Base-by-base conservation (phyloP, 305 asterid species). In the Lippia alba region DNA sequence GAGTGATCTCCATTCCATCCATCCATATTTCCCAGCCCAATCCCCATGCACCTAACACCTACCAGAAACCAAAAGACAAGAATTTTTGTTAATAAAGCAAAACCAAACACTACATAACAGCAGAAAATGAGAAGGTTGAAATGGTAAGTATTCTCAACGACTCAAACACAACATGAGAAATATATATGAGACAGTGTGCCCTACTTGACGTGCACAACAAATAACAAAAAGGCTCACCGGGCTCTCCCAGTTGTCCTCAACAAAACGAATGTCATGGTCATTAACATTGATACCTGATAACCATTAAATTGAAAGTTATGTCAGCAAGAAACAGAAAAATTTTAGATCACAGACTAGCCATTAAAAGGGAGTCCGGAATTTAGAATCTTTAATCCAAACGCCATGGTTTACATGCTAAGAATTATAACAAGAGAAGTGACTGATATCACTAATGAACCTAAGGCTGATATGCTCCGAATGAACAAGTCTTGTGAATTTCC, bases 41-140 rank as follows among this genome's bases (percentile, higher is more conserved):
- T 70, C 99, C 99, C 97, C 99, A 94, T 58, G 99, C 99, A 76
- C 99, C 99, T 81, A 94, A 89, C 75, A 94, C 99, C 99, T 94
- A 76, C 71, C 64, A 76, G 79, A 68, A 74, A 75, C 54, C 41
- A 54, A 80, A 76, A 39, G 62, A 44, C 70, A 77, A 70, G 46
- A 64, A 66, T 41, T 16, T 24, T 55, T 50, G 51, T 69, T 55
- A 72, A 68, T 34, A 55, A 73, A 24, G 59, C 57, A 24, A 16
- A 56, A 50, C 20, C 48, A 39, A 24, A 24, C 30, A 24, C 30
- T 24, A 24, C 30, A 24, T 24, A 24, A 24, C 30, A 24, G 30
- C 30, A 24, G 30, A 24, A 1, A 24, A 24, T 24, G 60, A 51
- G 59, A 70, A 19, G 7, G 33, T 12, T 44, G 44, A 66, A 63